Percentiles rank a stretch among this genome's conserved stretches.
Evolutionary conservation across 192 early-diverging fungal genomes (phyloP).

Genomic region (Phycomyces blakesleeanus): DNA sequence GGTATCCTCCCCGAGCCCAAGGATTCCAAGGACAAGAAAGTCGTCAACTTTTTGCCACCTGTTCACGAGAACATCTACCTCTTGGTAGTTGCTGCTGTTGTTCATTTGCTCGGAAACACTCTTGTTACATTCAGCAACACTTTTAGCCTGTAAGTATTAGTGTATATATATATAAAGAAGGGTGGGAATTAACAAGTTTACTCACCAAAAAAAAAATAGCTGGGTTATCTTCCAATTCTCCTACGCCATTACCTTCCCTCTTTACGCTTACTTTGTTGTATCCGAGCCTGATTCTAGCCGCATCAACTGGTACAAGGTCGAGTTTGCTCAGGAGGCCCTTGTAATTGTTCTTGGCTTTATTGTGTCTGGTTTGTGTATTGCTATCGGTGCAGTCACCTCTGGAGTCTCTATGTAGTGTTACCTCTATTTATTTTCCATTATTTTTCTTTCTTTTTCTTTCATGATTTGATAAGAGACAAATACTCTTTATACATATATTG

Average conservation of each 20-base stretch:
- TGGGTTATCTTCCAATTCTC: constrained; percentile 26
- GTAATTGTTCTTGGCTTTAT: background rate
- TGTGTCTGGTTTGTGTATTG: background rate
- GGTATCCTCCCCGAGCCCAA: background rate
- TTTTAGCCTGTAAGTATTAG: constrained; percentile 21
- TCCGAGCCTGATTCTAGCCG: constrained; percentile 9
- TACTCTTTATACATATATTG: no score
- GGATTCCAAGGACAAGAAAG: constrained; percentile 8
- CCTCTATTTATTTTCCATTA: no score
- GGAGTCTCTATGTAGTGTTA: no score
- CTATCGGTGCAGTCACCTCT: background rate
- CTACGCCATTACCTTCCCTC: constrained; percentile 21
- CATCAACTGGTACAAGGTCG: constrained; percentile 1
- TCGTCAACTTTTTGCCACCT: background rate
- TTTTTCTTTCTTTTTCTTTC: no score
- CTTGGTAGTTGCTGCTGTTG: constrained; percentile 12
- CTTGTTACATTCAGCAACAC: constrained; percentile 6
- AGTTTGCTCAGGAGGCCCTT: background rate
- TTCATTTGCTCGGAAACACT: constrained; percentile 24
- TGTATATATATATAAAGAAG: no score
- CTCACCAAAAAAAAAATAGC: constrained; percentile 6
- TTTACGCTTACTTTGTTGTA: constrained; percentile 16
- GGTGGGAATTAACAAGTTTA: no score
- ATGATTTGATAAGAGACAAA: no score
- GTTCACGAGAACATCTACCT: constrained; percentile 12